These are phyloP conservation scores for Chytriomyces hyalinus DNA, from an alignment of 192 early-diverging fungal species.

Conservation along the genomic window DNA sequence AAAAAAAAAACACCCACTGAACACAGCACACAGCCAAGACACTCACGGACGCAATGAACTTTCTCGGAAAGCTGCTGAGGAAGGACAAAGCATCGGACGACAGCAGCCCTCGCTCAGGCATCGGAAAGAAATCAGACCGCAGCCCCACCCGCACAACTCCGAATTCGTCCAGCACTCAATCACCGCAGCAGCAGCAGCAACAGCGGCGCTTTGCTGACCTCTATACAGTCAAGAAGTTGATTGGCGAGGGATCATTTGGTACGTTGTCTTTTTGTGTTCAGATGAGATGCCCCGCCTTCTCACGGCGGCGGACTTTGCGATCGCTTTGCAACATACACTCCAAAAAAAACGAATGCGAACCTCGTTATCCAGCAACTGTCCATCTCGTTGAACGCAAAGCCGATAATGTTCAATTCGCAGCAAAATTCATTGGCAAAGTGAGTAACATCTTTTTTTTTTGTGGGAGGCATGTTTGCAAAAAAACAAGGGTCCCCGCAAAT, in stretches of 20 bases:
- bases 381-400: slow-evolving; percentile 20
- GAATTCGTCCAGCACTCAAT: background rate
- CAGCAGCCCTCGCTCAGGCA: background rate
- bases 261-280: background rate
- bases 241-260: slow-evolving; percentile 29
- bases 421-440: slow-evolving; percentile 77
- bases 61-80: background rate
- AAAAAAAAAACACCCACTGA: too few species aligned
- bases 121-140: background rate
- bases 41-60: background rate
- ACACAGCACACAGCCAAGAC: too few species aligned
- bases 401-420: slow-evolving; percentile 50
- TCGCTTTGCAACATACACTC: background rate
- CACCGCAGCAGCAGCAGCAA: background rate
- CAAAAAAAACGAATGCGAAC: background rate
- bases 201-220: slow-evolving; percentile 1
- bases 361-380: background rate
- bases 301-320: background rate
- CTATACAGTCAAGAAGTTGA: background rate
- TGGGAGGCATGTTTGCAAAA: background rate
- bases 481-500: background rate
- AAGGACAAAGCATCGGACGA: background rate
- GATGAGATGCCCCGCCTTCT: background rate
- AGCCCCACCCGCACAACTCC: background rate
- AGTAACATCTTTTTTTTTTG: background rate